Percentiles rank a stretch among this genome's conserved stretches.
These are phyloP conservation scores for Euclidium syriacum DNA, from an alignment of 345 rosid genomes.

Conservation along the genomic window DNA sequence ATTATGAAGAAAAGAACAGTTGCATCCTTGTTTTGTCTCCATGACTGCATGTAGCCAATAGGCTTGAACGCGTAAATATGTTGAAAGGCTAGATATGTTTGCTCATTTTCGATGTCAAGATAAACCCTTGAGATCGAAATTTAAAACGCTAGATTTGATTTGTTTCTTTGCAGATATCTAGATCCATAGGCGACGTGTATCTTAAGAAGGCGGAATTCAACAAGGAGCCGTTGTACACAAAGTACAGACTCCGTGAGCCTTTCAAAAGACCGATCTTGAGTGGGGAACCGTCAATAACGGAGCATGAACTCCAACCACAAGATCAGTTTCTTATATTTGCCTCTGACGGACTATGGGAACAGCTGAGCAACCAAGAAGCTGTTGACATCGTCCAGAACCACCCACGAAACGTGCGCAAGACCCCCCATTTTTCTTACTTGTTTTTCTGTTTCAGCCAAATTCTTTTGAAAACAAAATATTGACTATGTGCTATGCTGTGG, in stretches of 20 bases:
- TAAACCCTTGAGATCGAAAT: background rate
- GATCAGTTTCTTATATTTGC: conserved; percentile 87
- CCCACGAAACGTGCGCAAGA: conserved; percentile 62
- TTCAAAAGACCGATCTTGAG: conserved; percentile 81
- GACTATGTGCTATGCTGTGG: background rate
- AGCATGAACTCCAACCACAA: conserved; percentile 60
- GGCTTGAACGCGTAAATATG: background rate
- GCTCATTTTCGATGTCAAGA: background rate
- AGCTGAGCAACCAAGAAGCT: conserved; percentile 86
- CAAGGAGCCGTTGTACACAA: conserved; percentile 78
- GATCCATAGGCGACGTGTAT: conserved; percentile 91
- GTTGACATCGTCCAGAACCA: conserved; percentile 86
- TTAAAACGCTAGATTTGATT: background rate
- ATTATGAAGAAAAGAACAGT: background rate
- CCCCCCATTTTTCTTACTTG: conserved; percentile 4
- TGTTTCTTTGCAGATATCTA: conserved; percentile 57
- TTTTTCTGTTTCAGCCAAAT: background rate
- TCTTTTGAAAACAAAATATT: background rate
- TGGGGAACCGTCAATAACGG: conserved; percentile 71
- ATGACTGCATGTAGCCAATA: background rate
- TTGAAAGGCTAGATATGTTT: background rate
- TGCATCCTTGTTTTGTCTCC: background rate
- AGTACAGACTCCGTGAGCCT: conserved; percentile 80
- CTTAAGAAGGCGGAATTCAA: conserved; percentile 84
- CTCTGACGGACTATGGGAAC: conserved; percentile 99